Conservation (phyloP, 176 grass and related monocot genomes). For the Bolboschoenus planiculmis region DNA sequence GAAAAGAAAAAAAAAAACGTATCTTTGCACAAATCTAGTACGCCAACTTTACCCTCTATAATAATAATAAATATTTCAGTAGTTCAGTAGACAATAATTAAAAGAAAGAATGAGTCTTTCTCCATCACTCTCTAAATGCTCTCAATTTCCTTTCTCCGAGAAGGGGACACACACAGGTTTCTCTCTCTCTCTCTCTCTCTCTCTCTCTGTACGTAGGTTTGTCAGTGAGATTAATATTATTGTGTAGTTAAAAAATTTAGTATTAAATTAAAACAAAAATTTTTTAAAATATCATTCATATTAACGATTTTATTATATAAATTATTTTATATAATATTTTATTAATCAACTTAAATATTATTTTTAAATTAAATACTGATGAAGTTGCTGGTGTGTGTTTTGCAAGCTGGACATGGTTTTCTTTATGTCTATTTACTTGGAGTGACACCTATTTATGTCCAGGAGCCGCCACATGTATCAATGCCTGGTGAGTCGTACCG, state of each 20-base stretch:
- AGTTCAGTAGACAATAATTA: background rate
- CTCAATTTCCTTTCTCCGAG: conserved; percentile 11
- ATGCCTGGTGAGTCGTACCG: conserved; percentile 19
- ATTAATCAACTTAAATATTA: too few relatives aligned
- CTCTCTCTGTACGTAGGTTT: background rate
- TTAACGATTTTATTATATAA: too few relatives aligned
- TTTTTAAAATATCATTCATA: too few relatives aligned
- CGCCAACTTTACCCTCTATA: conserved; percentile 18
- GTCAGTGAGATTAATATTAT: background rate
- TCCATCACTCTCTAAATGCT: background rate
- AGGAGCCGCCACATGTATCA: conserved; percentile 19
- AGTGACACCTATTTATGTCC: conserved; percentile 11
- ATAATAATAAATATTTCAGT: conserved; percentile 14
- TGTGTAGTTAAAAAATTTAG: conserved; percentile 6
- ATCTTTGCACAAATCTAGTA: background rate
- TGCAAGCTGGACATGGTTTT: conserved; percentile 8
- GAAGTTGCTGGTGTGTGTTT: background rate
- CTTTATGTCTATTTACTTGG: background rate
- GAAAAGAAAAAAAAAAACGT: background rate
- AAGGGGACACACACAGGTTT: background rate
- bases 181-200: too few relatives aligned
- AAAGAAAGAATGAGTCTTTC: background rate
- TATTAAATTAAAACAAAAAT: too few relatives aligned
- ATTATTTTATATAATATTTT: too few relatives aligned
- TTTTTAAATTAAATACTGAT: too few relatives aligned